Evolutionary conservation across 371 early-diverging fungal genomes (phyloP), one percentile per base, ranked within the genome.

Genomic region (Mortierella sp.): DNA sequence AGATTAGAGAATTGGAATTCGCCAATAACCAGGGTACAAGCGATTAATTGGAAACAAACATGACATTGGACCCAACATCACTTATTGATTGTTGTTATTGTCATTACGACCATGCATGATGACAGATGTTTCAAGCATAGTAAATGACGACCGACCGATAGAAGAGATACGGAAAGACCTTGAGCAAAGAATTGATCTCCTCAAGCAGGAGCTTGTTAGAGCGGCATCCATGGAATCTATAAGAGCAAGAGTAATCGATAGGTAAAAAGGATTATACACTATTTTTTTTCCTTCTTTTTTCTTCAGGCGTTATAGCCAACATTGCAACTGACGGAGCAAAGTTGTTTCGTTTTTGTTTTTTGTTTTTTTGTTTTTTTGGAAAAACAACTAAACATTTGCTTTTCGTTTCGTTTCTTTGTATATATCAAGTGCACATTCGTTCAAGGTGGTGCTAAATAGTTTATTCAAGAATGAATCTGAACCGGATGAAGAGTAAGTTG

Each of bases 1-100:
- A 80, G 59, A 80, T 80, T 68, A 64, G 66, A 28, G 75, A 75
- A 10, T 63, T 80, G 52, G 75, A 80, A 57, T 72, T 65, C 58
- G 69, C 76, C 33, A 57, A 63, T 19, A 52, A 40, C 8, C 48
- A 78, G 43, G 72, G 72, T 71, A 36, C 6, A 36, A 6, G 36
- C 3, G 36, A 36, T 36, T 36, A 36, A 3, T 36, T 36, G 10
- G 45, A 43, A 16, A 43, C 10, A 16, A 43, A 3, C 36, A 28
- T 36, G 36, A 36, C 36, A 36, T 63, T 21, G n/a, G 58, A 43
- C 47, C 11, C 19, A 13, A 47, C 11, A 47, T 47, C 19, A 47
- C 47, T 22, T 19, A 38, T 28, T 48, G 28, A 19, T 28, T 10
- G 21, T 21, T 28, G 15, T 41, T 38, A 11, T 15, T 22, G n/a